Conservation (phyloP, 1,284 basidiomycete genomes). For the Boletus smithii region DNA sequence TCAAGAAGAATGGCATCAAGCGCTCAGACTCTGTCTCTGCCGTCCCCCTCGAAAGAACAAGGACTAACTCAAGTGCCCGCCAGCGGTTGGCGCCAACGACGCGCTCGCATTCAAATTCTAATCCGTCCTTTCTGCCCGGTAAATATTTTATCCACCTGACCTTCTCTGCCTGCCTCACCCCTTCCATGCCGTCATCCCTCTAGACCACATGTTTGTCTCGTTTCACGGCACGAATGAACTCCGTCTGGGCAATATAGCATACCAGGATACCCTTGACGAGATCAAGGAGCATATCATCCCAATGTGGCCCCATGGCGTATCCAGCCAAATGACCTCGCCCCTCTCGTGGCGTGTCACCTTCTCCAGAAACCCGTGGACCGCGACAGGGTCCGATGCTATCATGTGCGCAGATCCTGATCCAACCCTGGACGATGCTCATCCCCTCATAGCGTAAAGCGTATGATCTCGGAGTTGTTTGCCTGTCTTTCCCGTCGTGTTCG, state of each 20-base stretch:
- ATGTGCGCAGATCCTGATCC: constrained; percentile 34
- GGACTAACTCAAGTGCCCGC: constrained; percentile 35
- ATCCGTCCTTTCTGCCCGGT: constrained; percentile 35
- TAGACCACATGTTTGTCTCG: constrained; percentile 58
- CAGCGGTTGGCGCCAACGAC: constrained; percentile 33
- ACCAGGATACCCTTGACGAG: constrained; percentile 38
- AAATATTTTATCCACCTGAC: constrained; percentile 8
- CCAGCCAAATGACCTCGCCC: constrained; percentile 27
- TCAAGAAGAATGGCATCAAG: constrained; percentile 45
- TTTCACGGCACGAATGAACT: constrained; percentile 45
- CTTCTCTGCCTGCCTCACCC: constrained; percentile 13
- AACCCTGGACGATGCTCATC: constrained; percentile 10
- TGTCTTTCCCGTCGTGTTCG: constrained; percentile 40
- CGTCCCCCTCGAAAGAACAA: constrained; percentile 30
- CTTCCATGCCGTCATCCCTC: constrained; percentile 15
- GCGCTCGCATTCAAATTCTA: constrained; percentile 34
- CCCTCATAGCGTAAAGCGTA: constrained; percentile 37
- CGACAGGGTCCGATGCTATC: constrained; percentile 39
- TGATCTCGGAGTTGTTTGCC: constrained; percentile 42
- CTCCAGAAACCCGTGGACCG: constrained; percentile 44
- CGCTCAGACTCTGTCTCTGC: constrained; percentile 25
- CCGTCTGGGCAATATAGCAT: constrained; percentile 40
- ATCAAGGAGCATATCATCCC: constrained; percentile 41
- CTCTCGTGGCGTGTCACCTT: constrained; percentile 43
- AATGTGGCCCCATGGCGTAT: constrained; percentile 47